Evolutionary conservation across 176 grass and related monocot species (phyloP), one percentile per base, ranked within the genome.

Genomic region (Juncus inflexus): DNA sequence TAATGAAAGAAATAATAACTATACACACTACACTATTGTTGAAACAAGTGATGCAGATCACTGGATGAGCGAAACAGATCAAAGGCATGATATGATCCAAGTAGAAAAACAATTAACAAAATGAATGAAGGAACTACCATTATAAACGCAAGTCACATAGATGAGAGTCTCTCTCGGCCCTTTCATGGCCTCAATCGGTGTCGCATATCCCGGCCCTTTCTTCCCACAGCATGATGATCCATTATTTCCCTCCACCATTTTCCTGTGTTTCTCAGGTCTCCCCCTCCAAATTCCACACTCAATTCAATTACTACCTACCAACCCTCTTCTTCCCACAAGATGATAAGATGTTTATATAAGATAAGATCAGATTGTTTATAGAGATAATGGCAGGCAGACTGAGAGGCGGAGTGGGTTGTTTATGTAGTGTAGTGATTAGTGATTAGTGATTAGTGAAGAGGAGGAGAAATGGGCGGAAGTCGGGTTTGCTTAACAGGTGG

Each of bases 101-200:
- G 4, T 12, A 51, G 37, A 6, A 41, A 64, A 66, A 58, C 49
- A 70, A 70, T 7, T n/a, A 40, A 50, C 60, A 9, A 58, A 52
- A 63, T 28, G 19, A 28, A 28, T 28, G 70, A 72, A 4, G 12
- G 50, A 35, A 40, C 3, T 69, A 91, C 94, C 87, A 79, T 97
- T 91, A 66, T 97, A 97, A 58, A 97, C 67, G 64, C 94, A 97
- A 77, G 87, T 91, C 71, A 97, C 85, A 72, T 97, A 97, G 85
- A 97, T 78, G 58, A 97, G 79, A 37, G 69, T 65, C 80, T 97
- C 94, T 38, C 80, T 60, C 1, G 82, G 85, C 1, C 94, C 94
- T 68, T 78, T 90, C 83, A 97, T 97, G 67, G 94, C 94, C 41
- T 91, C 85, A 41, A 83, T 73, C 7, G 94, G 88, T 47, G 87